These are phyloP conservation scores for Leptographium flavum DNA, from an alignment of 2,329 filamentous ascomycete genomes.

Conservation along the genomic window DNA sequence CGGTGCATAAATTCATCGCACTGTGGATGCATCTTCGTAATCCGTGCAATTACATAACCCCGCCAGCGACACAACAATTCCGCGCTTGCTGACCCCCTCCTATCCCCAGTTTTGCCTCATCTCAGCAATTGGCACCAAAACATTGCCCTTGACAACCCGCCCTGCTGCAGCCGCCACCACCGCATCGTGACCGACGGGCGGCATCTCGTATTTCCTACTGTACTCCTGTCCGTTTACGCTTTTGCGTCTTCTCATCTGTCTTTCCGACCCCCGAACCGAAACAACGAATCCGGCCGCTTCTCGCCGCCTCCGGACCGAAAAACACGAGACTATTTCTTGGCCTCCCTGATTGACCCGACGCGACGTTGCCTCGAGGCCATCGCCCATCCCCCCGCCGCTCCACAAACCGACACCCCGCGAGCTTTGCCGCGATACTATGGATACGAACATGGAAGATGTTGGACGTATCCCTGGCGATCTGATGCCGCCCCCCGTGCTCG, in stretches of 20 bases:
- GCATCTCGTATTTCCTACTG: neutral
- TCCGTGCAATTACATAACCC: neutral
- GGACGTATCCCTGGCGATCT: conserved; percentile 72
- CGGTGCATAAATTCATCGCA: neutral
- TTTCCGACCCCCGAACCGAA: too few relatives aligned
- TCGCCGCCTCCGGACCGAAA: neutral
- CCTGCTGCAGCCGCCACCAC: neutral
- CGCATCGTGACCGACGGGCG: neutral
- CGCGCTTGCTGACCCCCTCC: neutral
- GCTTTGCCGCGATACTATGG: conserved; percentile 41
- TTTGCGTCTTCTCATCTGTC: too few relatives aligned
- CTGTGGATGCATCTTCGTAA: neutral
- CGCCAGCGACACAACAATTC: neutral
- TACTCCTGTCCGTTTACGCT: too few relatives aligned
- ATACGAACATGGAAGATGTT: conserved; percentile 98
- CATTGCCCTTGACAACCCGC: neutral
- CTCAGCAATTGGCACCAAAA: neutral
- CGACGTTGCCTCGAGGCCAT: neutral
- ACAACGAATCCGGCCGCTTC: too few relatives aligned
- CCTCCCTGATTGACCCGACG: neutral
- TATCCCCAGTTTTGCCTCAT: neutral
- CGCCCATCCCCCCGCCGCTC: too few relatives aligned
- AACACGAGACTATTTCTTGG: neutral
- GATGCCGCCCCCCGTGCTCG: conserved; percentile 49
- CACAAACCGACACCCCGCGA: neutral